phyloP scores from a whole-genome alignment of 2,329 filamentous ascomycete genomes.

The Nemania sp. region DNA sequence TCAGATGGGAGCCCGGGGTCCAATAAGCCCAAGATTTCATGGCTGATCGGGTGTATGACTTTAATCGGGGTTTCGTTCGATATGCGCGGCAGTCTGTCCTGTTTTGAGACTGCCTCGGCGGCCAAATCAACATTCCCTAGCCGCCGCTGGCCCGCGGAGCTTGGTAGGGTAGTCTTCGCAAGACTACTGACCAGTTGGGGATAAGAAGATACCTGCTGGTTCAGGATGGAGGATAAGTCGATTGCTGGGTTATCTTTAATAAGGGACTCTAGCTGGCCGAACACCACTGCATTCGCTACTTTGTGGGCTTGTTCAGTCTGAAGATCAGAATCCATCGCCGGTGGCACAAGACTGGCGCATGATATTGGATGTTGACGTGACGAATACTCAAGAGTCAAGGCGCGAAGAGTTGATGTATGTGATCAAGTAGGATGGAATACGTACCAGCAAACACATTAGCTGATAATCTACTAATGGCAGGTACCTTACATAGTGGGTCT shows the following conservation, averaged over 20 bases:
- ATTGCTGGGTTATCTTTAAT: neutral
- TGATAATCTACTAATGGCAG: too few relatives aligned
- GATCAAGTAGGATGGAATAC: too few relatives aligned
- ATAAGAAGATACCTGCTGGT: slow-evolving; percentile 7
- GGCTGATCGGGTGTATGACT: slow-evolving; percentile 7
- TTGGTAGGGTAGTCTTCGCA: slow-evolving; percentile 6
- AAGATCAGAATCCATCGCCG: slow-evolving; percentile 3
- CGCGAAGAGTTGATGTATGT: slow-evolving; percentile 6
- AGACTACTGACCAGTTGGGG: slow-evolving; percentile 4
- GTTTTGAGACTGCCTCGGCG: neutral
- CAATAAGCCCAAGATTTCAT: slow-evolving; percentile 4
- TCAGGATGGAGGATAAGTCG: neutral
- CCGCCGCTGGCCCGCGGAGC: neutral
- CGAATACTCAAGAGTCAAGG: neutral
- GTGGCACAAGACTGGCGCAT: slow-evolving; percentile 5
- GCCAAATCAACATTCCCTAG: neutral
- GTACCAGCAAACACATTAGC: too few relatives aligned
- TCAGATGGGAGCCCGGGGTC: slow-evolving; percentile 1
- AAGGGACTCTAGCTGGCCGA: neutral
- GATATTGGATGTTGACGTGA: slow-evolving; percentile 1
- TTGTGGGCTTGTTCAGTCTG: slow-evolving; percentile 8
- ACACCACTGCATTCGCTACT: slow-evolving; percentile 2
- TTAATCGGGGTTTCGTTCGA: slow-evolving; percentile 2
- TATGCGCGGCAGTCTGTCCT: neutral
- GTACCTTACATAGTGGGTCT: too few relatives aligned